phyloP scores from a whole-genome alignment of 768 basidiomycete genomes.

The Serendipita sp. region DNA sequence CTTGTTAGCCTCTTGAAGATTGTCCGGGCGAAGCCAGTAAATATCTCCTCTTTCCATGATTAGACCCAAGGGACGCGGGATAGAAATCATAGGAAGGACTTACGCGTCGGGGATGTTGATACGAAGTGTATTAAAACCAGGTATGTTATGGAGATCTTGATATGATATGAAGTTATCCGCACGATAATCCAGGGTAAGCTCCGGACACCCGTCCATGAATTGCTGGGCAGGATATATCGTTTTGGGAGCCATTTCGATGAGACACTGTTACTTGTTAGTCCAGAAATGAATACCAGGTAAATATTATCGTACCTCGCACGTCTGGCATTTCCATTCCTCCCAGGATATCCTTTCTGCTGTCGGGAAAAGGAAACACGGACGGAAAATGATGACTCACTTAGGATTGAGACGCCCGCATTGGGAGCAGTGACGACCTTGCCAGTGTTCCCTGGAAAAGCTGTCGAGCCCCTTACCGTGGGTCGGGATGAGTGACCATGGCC shows the following conservation, averaged over 20 bases:
- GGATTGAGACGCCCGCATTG: slow-evolving; percentile 58
- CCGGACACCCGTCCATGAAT: slow-evolving; percentile 21
- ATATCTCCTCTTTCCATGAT: no score
- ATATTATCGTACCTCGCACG: slow-evolving; percentile 33
- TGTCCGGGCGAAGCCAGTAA: no score
- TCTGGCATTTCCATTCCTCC: slow-evolving; percentile 55
- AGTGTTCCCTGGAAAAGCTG: background rate
- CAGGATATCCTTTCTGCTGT: slow-evolving; percentile 41
- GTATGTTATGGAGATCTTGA: no score
- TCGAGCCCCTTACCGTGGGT: background rate
- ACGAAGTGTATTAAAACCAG: no score
- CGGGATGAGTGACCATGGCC: background rate
- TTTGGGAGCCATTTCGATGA: slow-evolving; percentile 44
- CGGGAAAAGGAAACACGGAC: no score
- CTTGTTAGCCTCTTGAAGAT: slow-evolving; percentile 17
- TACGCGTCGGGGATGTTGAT: no score
- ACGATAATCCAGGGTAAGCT: no score
- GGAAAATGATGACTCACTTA: slow-evolving; percentile 38
- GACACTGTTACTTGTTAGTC: slow-evolving; percentile 31
- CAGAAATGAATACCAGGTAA: slow-evolving; percentile 32
- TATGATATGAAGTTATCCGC: no score
- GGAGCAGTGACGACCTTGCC: slow-evolving; percentile 49
- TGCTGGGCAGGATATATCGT: slow-evolving; percentile 52
- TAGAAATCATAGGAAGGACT: no score
- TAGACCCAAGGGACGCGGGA: no score